These are phyloP conservation scores for Rhizopogon vesiculosus DNA, from an alignment of 768 basidiomycete genomes.

Conservation along the genomic window DNA sequence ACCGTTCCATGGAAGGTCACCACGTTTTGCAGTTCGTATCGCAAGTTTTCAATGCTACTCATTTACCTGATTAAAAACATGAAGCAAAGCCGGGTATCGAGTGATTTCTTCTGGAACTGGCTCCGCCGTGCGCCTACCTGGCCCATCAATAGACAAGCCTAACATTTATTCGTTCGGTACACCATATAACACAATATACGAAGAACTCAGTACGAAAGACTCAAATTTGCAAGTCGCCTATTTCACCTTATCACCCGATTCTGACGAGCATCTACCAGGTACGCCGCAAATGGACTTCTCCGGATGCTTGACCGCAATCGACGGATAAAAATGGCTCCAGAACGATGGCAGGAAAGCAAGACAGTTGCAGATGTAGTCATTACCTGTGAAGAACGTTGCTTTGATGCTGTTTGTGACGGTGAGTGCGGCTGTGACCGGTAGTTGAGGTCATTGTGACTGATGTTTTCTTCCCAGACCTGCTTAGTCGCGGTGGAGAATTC, in stretches of 20 bases:
- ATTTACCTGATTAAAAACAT: conserved; percentile 6
- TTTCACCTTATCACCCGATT: conserved; percentile 1
- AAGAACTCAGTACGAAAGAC: conserved; percentile 84
- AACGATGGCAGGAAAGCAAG: conserved; percentile 93
- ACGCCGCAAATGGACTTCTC: conserved; percentile 88
- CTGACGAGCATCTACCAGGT: conserved; percentile 43
- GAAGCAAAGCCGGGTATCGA: conserved; percentile 83
- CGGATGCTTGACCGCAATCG: conserved; percentile 97
- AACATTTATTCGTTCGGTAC: conserved; percentile 97
- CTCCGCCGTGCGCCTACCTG: conserved; percentile 93
- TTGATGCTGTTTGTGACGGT: conserved; percentile 99
- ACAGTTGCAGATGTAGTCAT: conserved; percentile 94
- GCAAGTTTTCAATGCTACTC: not conserved
- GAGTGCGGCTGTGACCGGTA: conserved; percentile 18
- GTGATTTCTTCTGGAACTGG: conserved; percentile 97
- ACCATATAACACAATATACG: conserved; percentile 93
- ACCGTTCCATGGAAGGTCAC: conserved; percentile 98
- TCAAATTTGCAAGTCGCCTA: conserved; percentile 60
- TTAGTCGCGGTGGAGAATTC: conserved; percentile 83
- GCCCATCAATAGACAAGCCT: conserved; percentile 94
- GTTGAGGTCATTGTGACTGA: conserved; percentile 9
- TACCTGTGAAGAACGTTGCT: conserved; percentile 98
- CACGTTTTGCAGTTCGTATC: conserved; percentile 75
- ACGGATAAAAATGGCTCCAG: conserved; percentile 86
- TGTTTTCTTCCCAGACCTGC: conserved; percentile 53